Percentiles rank a stretch among this genome's conserved stretches.
Evolutionary conservation across 192 early-diverging fungal genomes (phyloP).

Genomic region (Backusella westeae): DNA sequence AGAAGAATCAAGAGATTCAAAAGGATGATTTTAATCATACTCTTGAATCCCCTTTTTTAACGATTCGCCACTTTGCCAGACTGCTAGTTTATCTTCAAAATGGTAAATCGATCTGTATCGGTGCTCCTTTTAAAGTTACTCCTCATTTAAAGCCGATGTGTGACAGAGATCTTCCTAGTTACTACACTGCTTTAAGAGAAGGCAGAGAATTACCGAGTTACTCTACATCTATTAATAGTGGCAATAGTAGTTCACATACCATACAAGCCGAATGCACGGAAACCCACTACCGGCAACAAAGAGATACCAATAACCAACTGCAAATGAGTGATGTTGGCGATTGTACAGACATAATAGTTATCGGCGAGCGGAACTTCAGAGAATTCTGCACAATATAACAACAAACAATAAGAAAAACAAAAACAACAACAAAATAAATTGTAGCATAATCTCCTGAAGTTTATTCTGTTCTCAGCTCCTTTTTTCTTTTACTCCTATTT

Average conservation of each 20-base stretch:
- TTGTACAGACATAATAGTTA: neutral
- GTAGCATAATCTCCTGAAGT: conserved; percentile 2
- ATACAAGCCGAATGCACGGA: neutral
- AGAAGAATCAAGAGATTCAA: neutral
- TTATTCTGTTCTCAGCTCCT: neutral
- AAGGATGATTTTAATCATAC: conserved; percentile 9
- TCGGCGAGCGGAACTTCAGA: neutral
- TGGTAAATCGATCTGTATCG: conserved; percentile 15
- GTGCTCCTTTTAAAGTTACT: conserved; percentile 7
- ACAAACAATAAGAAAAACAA: conserved; percentile 6
- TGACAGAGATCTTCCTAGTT: neutral
- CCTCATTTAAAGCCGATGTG: neutral
- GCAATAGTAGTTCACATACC: neutral
- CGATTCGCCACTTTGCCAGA: conserved; percentile 20
- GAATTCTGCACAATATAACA: neutral
- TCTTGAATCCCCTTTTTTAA: conserved; percentile 32
- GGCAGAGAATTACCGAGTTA: neutral
- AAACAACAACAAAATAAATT: neutral
- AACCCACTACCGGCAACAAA: neutral
- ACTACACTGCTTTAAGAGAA: neutral
- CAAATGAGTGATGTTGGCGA: neutral
- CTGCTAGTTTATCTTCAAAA: conserved; percentile 18
- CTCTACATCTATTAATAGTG: no score
- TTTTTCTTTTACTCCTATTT: conserved; percentile 1
- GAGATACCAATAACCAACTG: neutral